These are phyloP conservation scores for Picea glauca DNA, from an alignment of 75 land plant species.

Conservation along the genomic window DNA sequence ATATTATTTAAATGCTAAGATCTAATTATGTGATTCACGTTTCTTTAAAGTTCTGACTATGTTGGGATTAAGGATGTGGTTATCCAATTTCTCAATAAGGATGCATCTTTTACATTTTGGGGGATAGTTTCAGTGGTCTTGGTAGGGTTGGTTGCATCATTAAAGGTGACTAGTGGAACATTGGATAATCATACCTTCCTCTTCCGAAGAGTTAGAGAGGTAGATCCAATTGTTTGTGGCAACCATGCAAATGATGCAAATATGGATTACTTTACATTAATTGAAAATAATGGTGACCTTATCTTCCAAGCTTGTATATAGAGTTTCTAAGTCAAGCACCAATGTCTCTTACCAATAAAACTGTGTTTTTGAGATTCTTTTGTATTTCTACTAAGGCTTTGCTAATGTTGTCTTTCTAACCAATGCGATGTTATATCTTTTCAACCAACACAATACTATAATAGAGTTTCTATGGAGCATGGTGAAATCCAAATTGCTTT, in stretches of 20 bases:
- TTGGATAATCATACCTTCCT: conserved; percentile 86
- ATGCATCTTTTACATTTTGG: conserved; percentile 27
- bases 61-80: neutral
- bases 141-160: conserved; percentile 72
- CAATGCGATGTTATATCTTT: too few relatives aligned
- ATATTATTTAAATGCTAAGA: too few relatives aligned
- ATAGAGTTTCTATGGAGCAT: too few relatives aligned
- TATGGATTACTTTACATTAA: neutral
- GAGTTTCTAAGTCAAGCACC: too few relatives aligned
- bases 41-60: neutral
- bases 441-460: too few relatives aligned
- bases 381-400: too few relatives aligned
- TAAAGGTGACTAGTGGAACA: conserved; percentile 74
- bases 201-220: conserved; percentile 98
- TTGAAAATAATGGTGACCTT: neutral
- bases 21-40: too few relatives aligned
- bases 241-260: neutral
- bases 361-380: too few relatives aligned
- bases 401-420: too few relatives aligned
- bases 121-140: conserved; percentile 95
- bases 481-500: too few relatives aligned
- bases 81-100: neutral
- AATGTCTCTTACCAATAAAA: too few relatives aligned
- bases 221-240: conserved; percentile 1
- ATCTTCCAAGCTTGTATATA: neutral